Percentiles rank a stretch among this genome's conserved stretches.
Evolutionary conservation across 192 early-diverging fungal genomes (phyloP).

Genomic region (Phycomyces blakesleeanus): DNA sequence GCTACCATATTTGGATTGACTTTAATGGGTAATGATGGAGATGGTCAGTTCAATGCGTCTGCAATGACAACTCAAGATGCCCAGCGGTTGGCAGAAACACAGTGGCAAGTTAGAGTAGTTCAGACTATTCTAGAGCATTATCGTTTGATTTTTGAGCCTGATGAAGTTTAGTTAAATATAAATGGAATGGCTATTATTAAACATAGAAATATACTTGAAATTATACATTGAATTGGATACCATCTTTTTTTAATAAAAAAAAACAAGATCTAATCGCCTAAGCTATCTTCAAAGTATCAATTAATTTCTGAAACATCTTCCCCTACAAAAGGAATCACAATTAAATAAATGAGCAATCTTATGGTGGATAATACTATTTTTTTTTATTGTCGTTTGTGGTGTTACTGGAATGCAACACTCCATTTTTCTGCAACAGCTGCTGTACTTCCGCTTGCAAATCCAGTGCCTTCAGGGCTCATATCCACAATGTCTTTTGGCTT

Average conservation of each 20-base stretch:
- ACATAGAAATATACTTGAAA: too few species aligned
- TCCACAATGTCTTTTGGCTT: conserved; percentile 68
- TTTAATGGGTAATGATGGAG: conserved; percentile 49
- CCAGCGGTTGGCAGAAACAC: conserved; percentile 53
- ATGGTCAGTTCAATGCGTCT: not conserved
- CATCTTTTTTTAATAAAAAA: too few species aligned
- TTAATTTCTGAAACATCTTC: too few species aligned
- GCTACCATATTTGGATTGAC: conserved; percentile 94
- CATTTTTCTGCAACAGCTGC: conserved; percentile 58
- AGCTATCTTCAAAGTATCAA: too few species aligned
- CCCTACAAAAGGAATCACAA: too few species aligned
- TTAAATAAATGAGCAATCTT: too few species aligned
- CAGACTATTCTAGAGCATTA: conserved; percentile 65
- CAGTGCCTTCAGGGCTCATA: conserved; percentile 70
- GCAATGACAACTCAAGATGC: conserved; percentile 22
- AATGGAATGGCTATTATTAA: too few species aligned
- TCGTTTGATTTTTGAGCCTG: conserved; percentile 64
- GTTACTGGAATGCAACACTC: conserved; percentile 67
- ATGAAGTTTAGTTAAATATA: conserved; percentile 32
- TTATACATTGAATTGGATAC: too few species aligned
- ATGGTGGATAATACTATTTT: too few species aligned
- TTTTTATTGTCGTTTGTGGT: conserved; percentile 9
- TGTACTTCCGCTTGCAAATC: conserved; percentile 61
- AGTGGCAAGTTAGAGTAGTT: conserved; percentile 57
- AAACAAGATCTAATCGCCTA: too few species aligned